Evolutionary conservation across 2,329 filamentous ascomycete species (phyloP).

Genomic region (Magnaporthales sp.): DNA sequence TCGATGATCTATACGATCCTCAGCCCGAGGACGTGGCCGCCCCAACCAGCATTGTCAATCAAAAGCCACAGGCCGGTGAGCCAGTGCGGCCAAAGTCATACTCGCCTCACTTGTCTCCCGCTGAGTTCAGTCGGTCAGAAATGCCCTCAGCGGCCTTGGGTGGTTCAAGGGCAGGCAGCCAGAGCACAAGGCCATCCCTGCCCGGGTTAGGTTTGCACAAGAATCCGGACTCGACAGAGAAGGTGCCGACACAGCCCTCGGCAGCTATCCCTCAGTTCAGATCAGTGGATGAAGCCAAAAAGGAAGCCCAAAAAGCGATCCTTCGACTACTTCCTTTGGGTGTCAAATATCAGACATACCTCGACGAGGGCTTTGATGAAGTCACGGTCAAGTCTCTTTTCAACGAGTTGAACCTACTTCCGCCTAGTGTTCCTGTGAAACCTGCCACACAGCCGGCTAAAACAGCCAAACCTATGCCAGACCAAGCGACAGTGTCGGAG

Average conservation of each 20-base stretch:
- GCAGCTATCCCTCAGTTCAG: slow-evolving; percentile 12
- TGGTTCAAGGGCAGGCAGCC: neutral
- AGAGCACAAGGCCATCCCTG: neutral
- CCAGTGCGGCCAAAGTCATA: slow-evolving; percentile 37
- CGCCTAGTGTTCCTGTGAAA: neutral
- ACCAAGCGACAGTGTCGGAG: neutral
- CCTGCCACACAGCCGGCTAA: neutral
- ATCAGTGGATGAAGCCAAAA: slow-evolving; percentile 34
- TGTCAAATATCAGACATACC: slow-evolving; percentile 64
- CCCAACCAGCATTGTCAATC: neutral
- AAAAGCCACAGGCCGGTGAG: slow-evolving; percentile 2
- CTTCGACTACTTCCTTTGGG: slow-evolving; percentile 56
- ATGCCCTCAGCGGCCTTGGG: neutral
- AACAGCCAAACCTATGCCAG: neutral
- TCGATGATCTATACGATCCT: slow-evolving; percentile 47
- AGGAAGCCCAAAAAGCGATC: slow-evolving; percentile 58
- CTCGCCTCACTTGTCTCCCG: slow-evolving; percentile 41
- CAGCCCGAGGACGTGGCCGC: neutral
- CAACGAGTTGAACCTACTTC: slow-evolving; percentile 51
- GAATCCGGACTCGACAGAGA: neutral
- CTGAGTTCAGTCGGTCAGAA: slow-evolving; percentile 29
- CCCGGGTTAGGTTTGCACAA: neutral
- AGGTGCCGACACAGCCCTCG: neutral
- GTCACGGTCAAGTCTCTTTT: slow-evolving; percentile 57
- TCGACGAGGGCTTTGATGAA: slow-evolving; percentile 64